A percentile compares a stretch with the other conserved stretches of the same genome.
phyloP scores from a whole-genome alignment of 495 filamentous ascomycete species.

The Haplographium delicatum region DNA sequence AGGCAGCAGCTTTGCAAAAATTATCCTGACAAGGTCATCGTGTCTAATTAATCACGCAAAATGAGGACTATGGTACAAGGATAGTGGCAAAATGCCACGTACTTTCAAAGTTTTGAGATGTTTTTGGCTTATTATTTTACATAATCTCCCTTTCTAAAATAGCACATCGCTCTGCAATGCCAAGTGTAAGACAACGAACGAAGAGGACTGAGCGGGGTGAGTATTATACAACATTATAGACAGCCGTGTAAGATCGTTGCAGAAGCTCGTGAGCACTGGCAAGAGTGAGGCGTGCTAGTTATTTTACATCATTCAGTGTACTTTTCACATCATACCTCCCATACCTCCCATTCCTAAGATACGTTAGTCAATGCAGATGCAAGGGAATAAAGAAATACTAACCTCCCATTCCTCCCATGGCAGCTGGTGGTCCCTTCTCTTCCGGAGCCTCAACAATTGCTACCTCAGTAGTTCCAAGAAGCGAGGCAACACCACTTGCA shows the following conservation, averaged over 20 bases:
- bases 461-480: constrained; percentile 97
- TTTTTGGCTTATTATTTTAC: constrained; percentile 26
- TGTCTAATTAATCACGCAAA: neutral
- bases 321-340: constrained; percentile 49
- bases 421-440: constrained; percentile 60
- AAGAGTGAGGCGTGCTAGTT: constrained; percentile 10
- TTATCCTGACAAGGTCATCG: neutral
- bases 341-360: constrained; percentile 24
- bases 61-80: too few relatives aligned
- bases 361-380: constrained; percentile 9
- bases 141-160: constrained; percentile 15
- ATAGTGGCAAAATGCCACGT: constrained; percentile 1
- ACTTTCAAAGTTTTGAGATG: constrained; percentile 14
- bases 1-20: neutral
- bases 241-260: constrained; percentile 9
- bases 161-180: constrained; percentile 23
- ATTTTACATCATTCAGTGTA: constrained; percentile 17
- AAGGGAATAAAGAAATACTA: constrained; percentile 24
- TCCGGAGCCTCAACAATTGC: constrained; percentile 97
- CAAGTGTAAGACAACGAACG: constrained; percentile 24
- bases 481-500: constrained; percentile 91
- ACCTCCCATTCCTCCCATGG: constrained; percentile 69
- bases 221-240: constrained; percentile 26
- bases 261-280: constrained; percentile 11
- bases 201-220: constrained; percentile 25